Conservation (phyloP, 2,329 filamentous ascomycete genomes). For the Fusarium sp. region DNA sequence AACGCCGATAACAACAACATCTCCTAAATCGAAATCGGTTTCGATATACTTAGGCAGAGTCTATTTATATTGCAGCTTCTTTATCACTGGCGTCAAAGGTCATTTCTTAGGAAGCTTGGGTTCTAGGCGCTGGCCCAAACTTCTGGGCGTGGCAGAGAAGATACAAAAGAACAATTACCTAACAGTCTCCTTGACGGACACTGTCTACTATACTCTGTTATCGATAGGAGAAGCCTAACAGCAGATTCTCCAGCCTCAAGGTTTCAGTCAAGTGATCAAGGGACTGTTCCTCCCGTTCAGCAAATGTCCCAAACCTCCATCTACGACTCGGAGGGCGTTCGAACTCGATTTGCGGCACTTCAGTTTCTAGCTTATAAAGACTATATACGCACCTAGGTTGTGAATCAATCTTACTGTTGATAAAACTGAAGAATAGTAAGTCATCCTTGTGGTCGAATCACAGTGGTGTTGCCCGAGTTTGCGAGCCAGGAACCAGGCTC, state of each 20-base stretch:
- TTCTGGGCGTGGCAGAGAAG: neutral
- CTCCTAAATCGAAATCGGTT: neutral
- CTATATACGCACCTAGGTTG: neutral
- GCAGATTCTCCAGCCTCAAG: neutral
- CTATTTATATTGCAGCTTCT: accelerated
- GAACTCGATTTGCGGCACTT: neutral
- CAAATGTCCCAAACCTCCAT: neutral
- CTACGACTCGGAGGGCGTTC: neutral
- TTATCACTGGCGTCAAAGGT: neutral
- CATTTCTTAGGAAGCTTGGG: neutral
- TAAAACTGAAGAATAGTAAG: neutral
- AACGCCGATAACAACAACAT: neutral
- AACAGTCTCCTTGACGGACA: neutral
- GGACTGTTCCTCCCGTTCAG: neutral
- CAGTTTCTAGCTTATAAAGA: neutral
- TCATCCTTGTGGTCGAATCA: neutral
- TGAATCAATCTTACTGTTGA: neutral
- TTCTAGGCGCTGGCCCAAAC: neutral
- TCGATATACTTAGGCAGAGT: neutral
- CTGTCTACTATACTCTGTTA: neutral
- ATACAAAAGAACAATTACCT: neutral
- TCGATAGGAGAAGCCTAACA: neutral
- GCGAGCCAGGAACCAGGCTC: neutral
- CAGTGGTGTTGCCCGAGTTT: neutral
- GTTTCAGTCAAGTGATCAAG: neutral